Conservation (phyloP, 768 basidiomycete genomes). For the Boletus coccyginus region DNA sequence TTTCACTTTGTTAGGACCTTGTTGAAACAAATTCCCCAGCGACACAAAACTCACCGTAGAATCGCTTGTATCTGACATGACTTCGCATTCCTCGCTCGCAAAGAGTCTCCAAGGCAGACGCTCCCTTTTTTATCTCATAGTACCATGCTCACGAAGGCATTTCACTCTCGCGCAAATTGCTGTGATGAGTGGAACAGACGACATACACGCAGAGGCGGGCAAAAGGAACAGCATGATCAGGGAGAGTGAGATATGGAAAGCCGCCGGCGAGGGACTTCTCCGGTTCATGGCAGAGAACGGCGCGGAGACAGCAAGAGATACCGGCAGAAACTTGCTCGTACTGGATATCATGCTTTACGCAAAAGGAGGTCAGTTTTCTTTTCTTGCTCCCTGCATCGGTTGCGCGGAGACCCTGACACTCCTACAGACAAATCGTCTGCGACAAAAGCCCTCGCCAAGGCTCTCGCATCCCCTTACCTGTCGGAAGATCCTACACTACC, state of each 20-base stretch:
- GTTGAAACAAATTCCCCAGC: conserved; percentile 37
- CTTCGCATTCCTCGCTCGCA: conserved; percentile 53
- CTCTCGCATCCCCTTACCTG: conserved; percentile 56
- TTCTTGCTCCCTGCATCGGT: conserved; percentile 7
- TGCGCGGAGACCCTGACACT: not conserved
- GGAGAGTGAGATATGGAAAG: conserved; percentile 65
- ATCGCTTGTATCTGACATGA: conserved; percentile 71
- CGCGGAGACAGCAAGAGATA: conserved; percentile 61
- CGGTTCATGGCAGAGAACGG: conserved; percentile 65
- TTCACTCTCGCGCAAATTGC: conserved; percentile 82
- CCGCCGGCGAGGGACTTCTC: conserved; percentile 74
- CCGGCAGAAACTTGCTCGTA: conserved; percentile 76
- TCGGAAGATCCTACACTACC: conserved; percentile 44
- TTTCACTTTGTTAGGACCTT: not conserved
- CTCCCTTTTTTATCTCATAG: conserved; percentile 76
- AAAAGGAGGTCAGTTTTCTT: conserved; percentile 64
- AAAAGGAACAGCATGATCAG: conserved; percentile 73
- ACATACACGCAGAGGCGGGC: conserved; percentile 65
- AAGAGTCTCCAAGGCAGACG: conserved; percentile 73
- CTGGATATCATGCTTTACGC: conserved; percentile 82
- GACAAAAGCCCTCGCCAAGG: conserved; percentile 55
- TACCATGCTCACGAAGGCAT: conserved; percentile 77
- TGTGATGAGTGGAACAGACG: conserved; percentile 71
- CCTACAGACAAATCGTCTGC: conserved; percentile 66
- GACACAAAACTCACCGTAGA: conserved; percentile 90